These are phyloP conservation scores for Fusarium fracticaudum DNA, from an alignment of 2,329 filamentous ascomycete species.

Conservation along the genomic window DNA sequence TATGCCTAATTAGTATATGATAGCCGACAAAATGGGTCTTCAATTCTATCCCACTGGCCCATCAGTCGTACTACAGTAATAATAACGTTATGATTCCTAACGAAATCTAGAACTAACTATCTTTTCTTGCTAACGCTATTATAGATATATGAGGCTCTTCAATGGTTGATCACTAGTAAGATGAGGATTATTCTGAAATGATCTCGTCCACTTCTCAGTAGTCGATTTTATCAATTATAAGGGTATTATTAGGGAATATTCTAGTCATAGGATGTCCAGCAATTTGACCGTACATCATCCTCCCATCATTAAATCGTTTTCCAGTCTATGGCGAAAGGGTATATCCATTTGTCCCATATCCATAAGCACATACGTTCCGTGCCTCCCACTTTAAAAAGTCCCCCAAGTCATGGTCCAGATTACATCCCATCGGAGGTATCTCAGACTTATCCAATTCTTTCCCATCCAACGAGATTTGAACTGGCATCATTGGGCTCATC, in stretches of 20 bases:
- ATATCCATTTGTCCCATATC: slow-evolving; percentile 9
- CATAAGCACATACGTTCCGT: slow-evolving; percentile 14
- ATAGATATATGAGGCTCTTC: fast-evolving
- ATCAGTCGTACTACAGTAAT: neutral
- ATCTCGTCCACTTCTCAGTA: neutral
- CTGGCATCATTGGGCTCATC: neutral
- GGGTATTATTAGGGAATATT: neutral
- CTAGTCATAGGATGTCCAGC: neutral
- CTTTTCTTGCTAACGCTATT: neutral
- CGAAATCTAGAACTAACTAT: neutral
- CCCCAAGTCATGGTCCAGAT: slow-evolving; percentile 11
- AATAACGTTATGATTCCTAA: neutral
- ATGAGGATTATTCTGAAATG: fast-evolving
- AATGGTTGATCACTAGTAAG: fast-evolving
- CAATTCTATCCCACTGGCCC: neutral
- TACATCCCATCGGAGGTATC: slow-evolving; percentile 4
- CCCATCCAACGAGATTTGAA: neutral
- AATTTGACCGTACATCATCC: neutral
- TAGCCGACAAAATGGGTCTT: neutral
- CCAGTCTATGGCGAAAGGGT: neutral
- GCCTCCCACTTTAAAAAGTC: slow-evolving; percentile 22
- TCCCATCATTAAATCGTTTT: neutral
- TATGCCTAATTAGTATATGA: neutral
- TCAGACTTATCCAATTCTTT: neutral
- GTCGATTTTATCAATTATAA: neutral